These are phyloP conservation scores for Candida ipomoeae DNA, from an alignment of 805 yeast genomes.

Conservation along the genomic window DNA sequence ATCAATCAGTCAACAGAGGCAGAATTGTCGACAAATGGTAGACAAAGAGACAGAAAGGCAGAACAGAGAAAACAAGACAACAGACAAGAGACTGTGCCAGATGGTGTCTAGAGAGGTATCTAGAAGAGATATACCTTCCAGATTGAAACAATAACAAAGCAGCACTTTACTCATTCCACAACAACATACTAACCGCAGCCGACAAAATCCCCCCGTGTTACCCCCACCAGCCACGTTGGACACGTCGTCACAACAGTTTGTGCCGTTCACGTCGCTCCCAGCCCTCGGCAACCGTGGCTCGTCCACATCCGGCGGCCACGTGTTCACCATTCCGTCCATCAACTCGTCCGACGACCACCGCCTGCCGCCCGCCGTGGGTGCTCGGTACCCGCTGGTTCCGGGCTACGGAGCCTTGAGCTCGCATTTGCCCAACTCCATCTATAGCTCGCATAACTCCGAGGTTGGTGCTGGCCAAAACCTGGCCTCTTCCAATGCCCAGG, in stretches of 20 bases:
- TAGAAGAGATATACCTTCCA: too few species aligned
- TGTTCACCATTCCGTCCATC: slow-evolving; percentile 47
- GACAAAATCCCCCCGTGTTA: slow-evolving; percentile 56
- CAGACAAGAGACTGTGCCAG: too few species aligned
- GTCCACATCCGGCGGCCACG: slow-evolving; percentile 36
- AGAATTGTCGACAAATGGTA: too few species aligned
- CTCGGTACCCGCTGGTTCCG: slow-evolving; percentile 16
- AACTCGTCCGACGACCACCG: slow-evolving; percentile 31
- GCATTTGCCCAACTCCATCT: slow-evolving; percentile 17
- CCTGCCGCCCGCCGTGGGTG: slow-evolving; percentile 8
- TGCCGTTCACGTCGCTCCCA: slow-evolving; percentile 50
- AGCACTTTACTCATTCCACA: too few species aligned
- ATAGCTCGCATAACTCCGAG: slow-evolving; percentile 3
- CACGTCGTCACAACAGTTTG: slow-evolving; percentile 44
- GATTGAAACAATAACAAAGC: too few species aligned
- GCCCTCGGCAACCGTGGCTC: slow-evolving; percentile 41
- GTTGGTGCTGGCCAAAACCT: too few species aligned
- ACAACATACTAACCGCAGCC: slow-evolving; percentile 37
- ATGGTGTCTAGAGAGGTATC: too few species aligned
- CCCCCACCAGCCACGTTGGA: slow-evolving; percentile 58
- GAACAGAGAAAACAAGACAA: too few species aligned
- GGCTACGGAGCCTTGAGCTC: slow-evolving; percentile 17
- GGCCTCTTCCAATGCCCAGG: neutral
- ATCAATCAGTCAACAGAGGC: too few species aligned
- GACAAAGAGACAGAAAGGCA: too few species aligned